Evolutionary conservation across 805 yeast genomes (phyloP).

Genomic region (Metschnikowia colocasiae): DNA sequence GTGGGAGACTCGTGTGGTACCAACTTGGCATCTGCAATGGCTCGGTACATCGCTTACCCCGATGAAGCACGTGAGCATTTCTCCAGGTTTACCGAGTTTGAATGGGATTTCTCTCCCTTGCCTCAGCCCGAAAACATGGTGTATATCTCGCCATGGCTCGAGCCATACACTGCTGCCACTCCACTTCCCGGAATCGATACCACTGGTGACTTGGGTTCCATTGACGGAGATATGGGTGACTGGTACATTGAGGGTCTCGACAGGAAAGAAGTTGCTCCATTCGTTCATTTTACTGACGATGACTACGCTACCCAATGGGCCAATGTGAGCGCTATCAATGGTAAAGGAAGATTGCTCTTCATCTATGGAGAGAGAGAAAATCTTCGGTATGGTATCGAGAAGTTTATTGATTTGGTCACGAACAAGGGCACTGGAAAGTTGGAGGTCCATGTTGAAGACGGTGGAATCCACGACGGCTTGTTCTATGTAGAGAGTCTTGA

Average conservation of each 20-base stretch:
- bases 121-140: slow-evolving; percentile 29
- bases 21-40: slow-evolving; percentile 15
- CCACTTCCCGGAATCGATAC: slow-evolving; percentile 23
- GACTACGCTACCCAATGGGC: slow-evolving; percentile 25
- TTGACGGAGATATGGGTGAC: slow-evolving; percentile 28
- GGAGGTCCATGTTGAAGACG: slow-evolving; percentile 23
- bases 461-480: slow-evolving; percentile 35
- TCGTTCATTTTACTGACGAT: slow-evolving; percentile 24
- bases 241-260: slow-evolving; percentile 27
- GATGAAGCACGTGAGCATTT: slow-evolving; percentile 27
- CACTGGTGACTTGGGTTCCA: slow-evolving; percentile 33
- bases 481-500: slow-evolving; percentile 35
- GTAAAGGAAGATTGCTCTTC: slow-evolving; percentile 20
- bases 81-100: slow-evolving; percentile 18
- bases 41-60: slow-evolving; percentile 28
- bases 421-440: slow-evolving; percentile 18
- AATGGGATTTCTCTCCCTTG: slow-evolving; percentile 18
- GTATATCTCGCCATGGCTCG: slow-evolving; percentile 35
- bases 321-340: slow-evolving; percentile 24
- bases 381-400: slow-evolving; percentile 29
- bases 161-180: slow-evolving; percentile 26
- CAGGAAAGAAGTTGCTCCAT: slow-evolving; percentile 15
- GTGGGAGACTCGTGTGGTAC: slow-evolving; percentile 16
- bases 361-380: slow-evolving; percentile 34
- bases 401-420: slow-evolving; percentile 21